These are phyloP conservation scores for Entelexis paramagnoliae DNA, from an alignment of 1,139 yeast genomes.

Conservation along the genomic window DNA sequence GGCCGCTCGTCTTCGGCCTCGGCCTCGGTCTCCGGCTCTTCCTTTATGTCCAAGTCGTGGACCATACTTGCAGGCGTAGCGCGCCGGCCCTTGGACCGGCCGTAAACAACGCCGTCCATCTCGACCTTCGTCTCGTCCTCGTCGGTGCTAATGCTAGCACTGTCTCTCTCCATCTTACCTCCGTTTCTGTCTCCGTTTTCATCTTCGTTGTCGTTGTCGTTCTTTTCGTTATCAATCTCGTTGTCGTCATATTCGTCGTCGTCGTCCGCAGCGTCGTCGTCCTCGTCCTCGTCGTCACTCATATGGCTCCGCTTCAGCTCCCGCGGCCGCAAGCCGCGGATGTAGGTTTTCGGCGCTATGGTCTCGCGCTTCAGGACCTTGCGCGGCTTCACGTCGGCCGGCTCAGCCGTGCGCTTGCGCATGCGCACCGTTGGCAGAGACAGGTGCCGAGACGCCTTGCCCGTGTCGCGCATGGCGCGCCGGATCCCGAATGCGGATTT, in stretches of 20 bases:
- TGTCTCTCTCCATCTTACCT: no score
- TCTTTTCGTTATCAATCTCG: neutral
- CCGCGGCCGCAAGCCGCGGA: neutral
- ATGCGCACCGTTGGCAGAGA: slow-evolving; percentile 1
- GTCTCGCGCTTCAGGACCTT: slow-evolving; percentile 1
- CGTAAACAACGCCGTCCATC: neutral
- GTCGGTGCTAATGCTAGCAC: neutral
- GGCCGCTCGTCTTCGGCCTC: neutral
- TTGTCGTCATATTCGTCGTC: slow-evolving; percentile 1
- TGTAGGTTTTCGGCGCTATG: slow-evolving; percentile 2
- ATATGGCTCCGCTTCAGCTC: neutral
- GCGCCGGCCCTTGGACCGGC: neutral
- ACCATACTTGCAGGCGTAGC: neutral
- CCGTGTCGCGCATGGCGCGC: neutral
- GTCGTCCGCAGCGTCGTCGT: slow-evolving; percentile 4
- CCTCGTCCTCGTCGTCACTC: neutral
- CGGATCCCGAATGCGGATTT: neutral
- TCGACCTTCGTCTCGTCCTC: neutral
- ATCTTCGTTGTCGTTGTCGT: neutral
- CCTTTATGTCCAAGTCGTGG: neutral
- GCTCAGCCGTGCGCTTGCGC: slow-evolving; percentile 4
- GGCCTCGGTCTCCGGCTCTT: neutral
- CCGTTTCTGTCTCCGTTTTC: no score
- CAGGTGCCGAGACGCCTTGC: slow-evolving; percentile 1
- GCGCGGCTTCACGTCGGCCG: neutral